Evolutionary conservation across 208 protist genomes (phyloP), one percentile per base, ranked within the genome.

Genomic region (Kentomonas sorsogonicus): DNA sequence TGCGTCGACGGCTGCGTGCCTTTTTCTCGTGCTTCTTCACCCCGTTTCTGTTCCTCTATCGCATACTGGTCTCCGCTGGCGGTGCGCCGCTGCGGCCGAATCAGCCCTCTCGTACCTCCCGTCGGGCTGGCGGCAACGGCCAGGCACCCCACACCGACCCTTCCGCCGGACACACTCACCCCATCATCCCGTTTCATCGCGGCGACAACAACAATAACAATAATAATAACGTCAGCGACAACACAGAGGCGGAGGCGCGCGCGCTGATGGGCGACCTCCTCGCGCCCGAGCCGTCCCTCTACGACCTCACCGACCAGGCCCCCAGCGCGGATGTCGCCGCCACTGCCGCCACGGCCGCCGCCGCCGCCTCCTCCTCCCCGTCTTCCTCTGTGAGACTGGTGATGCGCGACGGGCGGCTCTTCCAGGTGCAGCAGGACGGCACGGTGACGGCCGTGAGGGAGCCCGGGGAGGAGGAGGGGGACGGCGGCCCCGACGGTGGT

Each of bases 381-480:
- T 5, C 5, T 11, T 11, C 11, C 33, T 11, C 33, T 11, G 7
- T 36, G 33, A 36, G 11, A 11, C 33, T 11, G 33, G 7, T 36
- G 33, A 11, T 36, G 33, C 33, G 5, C 33, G 33, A 36, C 33
- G 33, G 5, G 33, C 4, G 11, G 6, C 3, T 6, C 6, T 52
- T 52, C 23, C 26, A 16, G 11, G 7, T 34, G 46, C 18, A 52
- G 46, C 18, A 47, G 43, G 7, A 20, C 18, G 26, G 9, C 11
- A 47, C 43, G 43, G 26, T 47, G 43, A 34, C 46, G 15, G 11
- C 15, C 11, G 36, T 40, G 46, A 30, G 46, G 23, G 25, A 31
- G 22, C n/a, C 41, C 5, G 20, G 63, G 18, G 50, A 60, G 5
- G 18, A 84, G 27, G 80, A 88, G 31, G 25, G 33, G 0, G 23